Evolutionary conservation across 306 rosid species (phyloP).

Genomic region (Prunus mira): DNA sequence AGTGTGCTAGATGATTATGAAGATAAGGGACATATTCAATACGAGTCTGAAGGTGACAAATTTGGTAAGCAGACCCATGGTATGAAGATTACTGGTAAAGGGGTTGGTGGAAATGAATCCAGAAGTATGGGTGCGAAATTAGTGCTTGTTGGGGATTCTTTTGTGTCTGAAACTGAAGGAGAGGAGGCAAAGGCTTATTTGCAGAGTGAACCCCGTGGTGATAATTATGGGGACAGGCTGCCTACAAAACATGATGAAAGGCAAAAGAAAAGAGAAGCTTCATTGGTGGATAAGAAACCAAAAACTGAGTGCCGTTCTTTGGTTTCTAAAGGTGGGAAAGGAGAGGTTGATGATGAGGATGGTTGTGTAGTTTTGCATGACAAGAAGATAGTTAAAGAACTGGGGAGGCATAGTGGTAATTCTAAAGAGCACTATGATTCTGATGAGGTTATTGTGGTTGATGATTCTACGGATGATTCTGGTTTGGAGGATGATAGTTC

Average conservation of each 20-base stretch:
- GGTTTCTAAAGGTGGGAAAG: conserved; percentile 16
- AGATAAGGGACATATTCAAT: not conserved
- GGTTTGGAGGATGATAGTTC: conserved; percentile 42
- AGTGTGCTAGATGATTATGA: not conserved
- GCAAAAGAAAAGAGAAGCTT: conserved; percentile 4
- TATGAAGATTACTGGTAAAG: not conserved
- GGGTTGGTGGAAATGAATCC: not conserved
- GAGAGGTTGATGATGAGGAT: conserved; percentile 26
- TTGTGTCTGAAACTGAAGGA: conserved; percentile 13
- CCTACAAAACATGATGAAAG: not conserved
- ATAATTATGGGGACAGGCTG: not conserved
- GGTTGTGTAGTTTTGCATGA: conserved; percentile 35
- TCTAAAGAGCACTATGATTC: conserved; percentile 29
- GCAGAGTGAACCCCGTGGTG: not conserved
- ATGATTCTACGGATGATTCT: conserved; percentile 24
- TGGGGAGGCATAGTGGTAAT: conserved; percentile 8
- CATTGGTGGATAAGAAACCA: conserved; percentile 16
- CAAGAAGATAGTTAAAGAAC: conserved; percentile 14
- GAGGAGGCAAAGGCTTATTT: not conserved
- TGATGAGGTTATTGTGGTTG: conserved; percentile 27
- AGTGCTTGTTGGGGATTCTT: not conserved
- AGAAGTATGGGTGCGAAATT: conserved; percentile 16
- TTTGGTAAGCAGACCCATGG: conserved; percentile 1
- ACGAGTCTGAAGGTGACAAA: not conserved
- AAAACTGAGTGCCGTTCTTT: not conserved